Conservation (phyloP, 345 rosid species). For the Zanthoxylum bungeanum region DNA sequence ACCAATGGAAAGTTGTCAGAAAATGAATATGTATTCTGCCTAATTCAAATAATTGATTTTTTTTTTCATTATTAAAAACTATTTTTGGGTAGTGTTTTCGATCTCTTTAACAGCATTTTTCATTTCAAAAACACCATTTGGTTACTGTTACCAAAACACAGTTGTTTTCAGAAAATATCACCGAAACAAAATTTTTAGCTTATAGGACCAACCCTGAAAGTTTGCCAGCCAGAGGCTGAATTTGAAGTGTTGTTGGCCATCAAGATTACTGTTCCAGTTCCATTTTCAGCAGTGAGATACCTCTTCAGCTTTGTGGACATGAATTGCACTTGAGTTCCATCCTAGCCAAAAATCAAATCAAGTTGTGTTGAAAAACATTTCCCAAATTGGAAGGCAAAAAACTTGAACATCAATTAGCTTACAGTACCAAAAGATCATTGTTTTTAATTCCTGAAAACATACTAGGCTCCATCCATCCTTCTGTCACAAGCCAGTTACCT, state of each 20-base stretch:
- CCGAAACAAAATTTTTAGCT: neutral
- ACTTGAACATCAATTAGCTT: neutral
- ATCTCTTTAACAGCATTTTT: no score
- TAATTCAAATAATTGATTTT: neutral
- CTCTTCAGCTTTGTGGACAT: conserved; percentile 28
- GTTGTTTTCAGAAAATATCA: no score
- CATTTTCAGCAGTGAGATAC: conserved; percentile 25
- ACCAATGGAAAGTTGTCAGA: neutral
- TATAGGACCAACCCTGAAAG: conserved; percentile 26
- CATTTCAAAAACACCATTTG: no score
- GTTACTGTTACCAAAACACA: no score
- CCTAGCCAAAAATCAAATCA: conserved; percentile 19
- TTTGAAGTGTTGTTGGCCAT: conserved; percentile 21
- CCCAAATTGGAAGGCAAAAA: neutral
- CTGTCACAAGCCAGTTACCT: conserved; percentile 40
- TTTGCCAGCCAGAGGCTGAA: conserved; percentile 33
- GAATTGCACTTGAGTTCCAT: conserved; percentile 38
- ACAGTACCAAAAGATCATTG: conserved; percentile 33
- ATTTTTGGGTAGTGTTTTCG: no score
- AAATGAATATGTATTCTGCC: neutral
- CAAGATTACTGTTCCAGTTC: conserved; percentile 25
- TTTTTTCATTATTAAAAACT: no score
- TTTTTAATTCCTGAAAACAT: conserved; percentile 31
- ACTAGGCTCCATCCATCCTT: conserved; percentile 38
- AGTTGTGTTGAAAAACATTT: neutral